These are phyloP conservation scores for Cordyceps cicadae DNA, from an alignment of 2,329 filamentous ascomycete genomes.

Conservation along the genomic window DNA sequence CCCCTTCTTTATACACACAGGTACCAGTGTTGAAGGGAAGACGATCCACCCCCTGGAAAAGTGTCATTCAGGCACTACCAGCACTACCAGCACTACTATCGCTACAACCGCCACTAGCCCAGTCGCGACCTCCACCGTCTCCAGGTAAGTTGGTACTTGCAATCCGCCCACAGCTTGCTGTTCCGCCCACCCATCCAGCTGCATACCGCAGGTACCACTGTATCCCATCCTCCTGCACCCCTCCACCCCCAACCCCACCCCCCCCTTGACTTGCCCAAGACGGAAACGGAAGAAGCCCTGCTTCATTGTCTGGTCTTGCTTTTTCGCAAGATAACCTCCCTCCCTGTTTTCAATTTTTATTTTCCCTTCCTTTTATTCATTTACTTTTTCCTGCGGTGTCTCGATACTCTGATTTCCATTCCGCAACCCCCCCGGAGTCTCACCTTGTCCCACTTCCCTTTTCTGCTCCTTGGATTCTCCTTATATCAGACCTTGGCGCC, in stretches of 20 bases:
- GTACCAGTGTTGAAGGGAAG: background rate
- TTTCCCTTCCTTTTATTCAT: background rate
- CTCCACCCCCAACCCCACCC: background rate
- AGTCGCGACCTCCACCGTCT: background rate
- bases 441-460: background rate
- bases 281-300: background rate
- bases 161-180: no score
- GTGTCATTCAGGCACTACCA: background rate
- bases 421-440: background rate
- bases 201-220: background rate
- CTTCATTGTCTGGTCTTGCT: constrained; percentile 2
- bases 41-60: background rate
- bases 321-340: constrained; percentile 1
- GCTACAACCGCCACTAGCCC: background rate
- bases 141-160: no score
- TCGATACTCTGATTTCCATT: constrained; percentile 3
- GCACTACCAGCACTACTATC: background rate
- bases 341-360: constrained; percentile 6
- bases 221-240: background rate
- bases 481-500: background rate
- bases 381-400: background rate
- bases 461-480: background rate
- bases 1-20: no score
- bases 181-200: background rate
- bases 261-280: background rate